A percentile compares a stretch with the other conserved stretches of the same genome.
Conservation (phyloP, 345 rosid species). For the Populus alba region DNA sequence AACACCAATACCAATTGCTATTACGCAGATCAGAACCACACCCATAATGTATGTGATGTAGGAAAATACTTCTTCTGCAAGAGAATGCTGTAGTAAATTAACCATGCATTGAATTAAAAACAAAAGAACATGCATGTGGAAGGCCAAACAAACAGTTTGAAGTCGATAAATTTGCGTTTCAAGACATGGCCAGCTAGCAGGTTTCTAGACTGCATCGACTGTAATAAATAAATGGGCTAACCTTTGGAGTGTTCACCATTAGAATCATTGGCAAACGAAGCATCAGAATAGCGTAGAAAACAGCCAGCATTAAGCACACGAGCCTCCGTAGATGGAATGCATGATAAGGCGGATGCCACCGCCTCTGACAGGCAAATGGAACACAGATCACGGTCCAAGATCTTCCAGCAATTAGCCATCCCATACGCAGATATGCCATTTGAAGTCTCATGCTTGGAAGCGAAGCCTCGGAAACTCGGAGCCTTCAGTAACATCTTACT, state of each 20-base stretch:
- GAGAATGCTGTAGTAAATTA: not conserved
- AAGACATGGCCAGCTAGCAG: no score
- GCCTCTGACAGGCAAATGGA: slow-evolving; percentile 37
- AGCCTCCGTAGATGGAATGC: slow-evolving; percentile 44
- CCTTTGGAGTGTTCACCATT: not conserved
- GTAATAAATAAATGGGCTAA: not conserved
- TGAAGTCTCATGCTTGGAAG: not conserved
- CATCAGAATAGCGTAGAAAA: slow-evolving; percentile 44
- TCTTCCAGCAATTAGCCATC: slow-evolving; percentile 43
- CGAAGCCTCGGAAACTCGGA: slow-evolving; percentile 35
- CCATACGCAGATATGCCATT: slow-evolving; percentile 31
- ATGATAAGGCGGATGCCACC: slow-evolving; percentile 24
- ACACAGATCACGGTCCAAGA: slow-evolving; percentile 35
- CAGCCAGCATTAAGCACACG: slow-evolving; percentile 51
- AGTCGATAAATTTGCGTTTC: no score
- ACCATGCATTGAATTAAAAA: no score
- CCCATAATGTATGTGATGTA: not conserved
- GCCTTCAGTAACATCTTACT: slow-evolving; percentile 17
- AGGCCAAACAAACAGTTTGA: no score
- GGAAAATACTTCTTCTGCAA: slow-evolving; percentile 19
- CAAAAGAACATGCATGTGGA: no score
- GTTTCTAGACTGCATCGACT: no score
- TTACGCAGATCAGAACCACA: slow-evolving; percentile 5
- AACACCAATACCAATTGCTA: slow-evolving; percentile 29
- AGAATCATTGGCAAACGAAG: slow-evolving; percentile 28